Conservation (phyloP, 1,139 yeast genomes). For the Pichia sp. region DNA sequence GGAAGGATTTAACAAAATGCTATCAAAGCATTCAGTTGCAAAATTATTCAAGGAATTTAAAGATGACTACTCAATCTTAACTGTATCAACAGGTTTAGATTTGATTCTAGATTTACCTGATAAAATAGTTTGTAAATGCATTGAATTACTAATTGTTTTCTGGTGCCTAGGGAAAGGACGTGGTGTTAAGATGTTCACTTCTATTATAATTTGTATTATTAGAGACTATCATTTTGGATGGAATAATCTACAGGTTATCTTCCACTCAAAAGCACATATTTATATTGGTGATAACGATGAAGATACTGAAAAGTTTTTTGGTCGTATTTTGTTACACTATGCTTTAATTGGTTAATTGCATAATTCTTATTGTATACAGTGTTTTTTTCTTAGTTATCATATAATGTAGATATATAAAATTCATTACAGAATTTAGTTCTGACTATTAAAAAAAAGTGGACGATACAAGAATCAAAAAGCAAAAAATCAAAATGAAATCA, state of each 20-base stretch:
- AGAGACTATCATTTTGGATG: slow-evolving; percentile 47
- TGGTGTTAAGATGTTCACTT: slow-evolving; percentile 35
- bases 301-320: slow-evolving; percentile 31
- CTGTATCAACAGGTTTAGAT: slow-evolving; percentile 23
- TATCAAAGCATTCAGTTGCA: slow-evolving; percentile 20
- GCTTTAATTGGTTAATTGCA: slow-evolving; percentile 8
- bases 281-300: slow-evolving; percentile 16
- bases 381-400: neutral
- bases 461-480: neutral
- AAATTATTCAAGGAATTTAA: slow-evolving; percentile 23
- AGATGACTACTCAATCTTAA: slow-evolving; percentile 29
- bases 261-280: slow-evolving; percentile 14
- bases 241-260: slow-evolving; percentile 31
- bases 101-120: slow-evolving; percentile 20
- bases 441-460: no score
- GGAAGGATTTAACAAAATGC: slow-evolving; percentile 26
- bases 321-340: slow-evolving; percentile 28
- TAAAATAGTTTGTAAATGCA: slow-evolving; percentile 18
- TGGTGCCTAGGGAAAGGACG: slow-evolving; percentile 13
- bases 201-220: slow-evolving; percentile 34
- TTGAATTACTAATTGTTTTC: slow-evolving; percentile 24
- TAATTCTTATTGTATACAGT: neutral
- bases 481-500: neutral
- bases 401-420: neutral
- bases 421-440: no score